Evolutionary conservation across 2,329 filamentous ascomycete genomes (phyloP).

Genomic region (Cadophora malorum): DNA sequence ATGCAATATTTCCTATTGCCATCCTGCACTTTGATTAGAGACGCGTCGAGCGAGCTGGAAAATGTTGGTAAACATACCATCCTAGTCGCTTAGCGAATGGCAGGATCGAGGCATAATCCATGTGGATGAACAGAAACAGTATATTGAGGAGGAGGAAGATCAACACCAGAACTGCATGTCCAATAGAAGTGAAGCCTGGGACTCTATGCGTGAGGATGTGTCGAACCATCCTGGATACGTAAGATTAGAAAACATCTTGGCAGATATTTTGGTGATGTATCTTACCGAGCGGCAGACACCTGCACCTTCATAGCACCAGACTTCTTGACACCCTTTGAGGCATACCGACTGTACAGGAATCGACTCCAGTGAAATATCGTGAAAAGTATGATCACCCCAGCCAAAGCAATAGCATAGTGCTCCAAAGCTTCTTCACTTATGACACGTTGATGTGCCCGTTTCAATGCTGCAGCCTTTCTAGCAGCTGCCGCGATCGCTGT

Average conservation of each 20-base stretch:
- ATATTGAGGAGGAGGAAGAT: constrained; percentile 48
- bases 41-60: constrained; percentile 23
- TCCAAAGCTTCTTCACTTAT: constrained; percentile 30
- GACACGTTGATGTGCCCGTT: constrained; percentile 20
- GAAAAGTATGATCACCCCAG: constrained; percentile 36
- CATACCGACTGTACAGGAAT: constrained; percentile 34
- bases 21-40: constrained; percentile 49
- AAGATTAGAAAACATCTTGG: not conserved
- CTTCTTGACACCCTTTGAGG: constrained; percentile 26
- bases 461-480: constrained; percentile 7
- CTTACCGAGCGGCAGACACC: constrained; percentile 33
- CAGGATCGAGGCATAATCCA: constrained; percentile 33
- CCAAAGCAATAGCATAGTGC: constrained; percentile 35
- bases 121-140: constrained; percentile 46
- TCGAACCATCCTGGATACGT: constrained; percentile 27
- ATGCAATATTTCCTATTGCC: constrained; percentile 54
- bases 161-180: constrained; percentile 49
- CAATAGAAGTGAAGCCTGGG: constrained; percentile 49
- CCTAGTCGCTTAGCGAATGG: constrained; percentile 34
- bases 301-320: constrained; percentile 31
- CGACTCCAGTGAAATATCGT: constrained; percentile 36
- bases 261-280: not conserved
- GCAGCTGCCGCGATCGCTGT: constrained; percentile 29
- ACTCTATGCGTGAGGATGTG: constrained; percentile 32
- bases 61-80: constrained; percentile 34